Evolutionary conservation across 2,329 filamentous ascomycete species (phyloP), one percentile per base, ranked within the genome.

Genomic region (Calonectria multiphialidica): DNA sequence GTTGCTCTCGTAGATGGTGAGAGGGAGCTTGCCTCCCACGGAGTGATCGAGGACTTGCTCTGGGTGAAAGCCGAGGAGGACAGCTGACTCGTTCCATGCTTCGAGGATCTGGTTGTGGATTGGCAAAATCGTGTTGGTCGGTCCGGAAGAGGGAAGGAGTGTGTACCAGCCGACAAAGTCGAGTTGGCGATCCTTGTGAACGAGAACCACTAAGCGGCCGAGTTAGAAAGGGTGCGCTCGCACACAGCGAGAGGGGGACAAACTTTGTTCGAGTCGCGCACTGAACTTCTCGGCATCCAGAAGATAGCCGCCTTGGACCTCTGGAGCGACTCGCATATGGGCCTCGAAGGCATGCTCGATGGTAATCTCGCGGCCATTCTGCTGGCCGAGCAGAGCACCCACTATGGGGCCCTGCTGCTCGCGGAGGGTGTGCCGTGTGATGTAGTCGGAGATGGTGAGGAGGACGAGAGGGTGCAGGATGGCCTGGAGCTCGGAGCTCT

Each of bases 151-250:
- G 47, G 94, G 90, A 64, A 95, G 89, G 12, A 96, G 88, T 4
- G 95, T 95, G 85, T 96, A 98, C 95, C 95, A 98, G 79, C 96
- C 97, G 62, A 98, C 95, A 66, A 98, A 89, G 76, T 96, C 94
- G 62, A 98, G 92, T 33, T 92, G 88, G 8, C 95, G 95, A 65
- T 90, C 90, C 83, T 96, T 97, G 86, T 98, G 95, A 5, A 98
- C 96, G 75, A 93, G 92, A 84, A 93, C 94, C 90, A 98, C 95
- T 98, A 75, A 16, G n/a, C 4, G 10, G 9, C 28, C 47, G 28
- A 10, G 55, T 74, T 49, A 72, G 73, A 35, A 49, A 21, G 49
- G n/a, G 49, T 15, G 33, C 15, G 2, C n/a, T 12, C 16, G 13
- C 33, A 5, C 13, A 23, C n/a, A 49, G 6, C 8, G 4, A n/a